Evolutionary conservation across 192 early-diverging fungal species (phyloP), one percentile per base, ranked within the genome.

Genomic region (Coemansia aciculifera): DNA sequence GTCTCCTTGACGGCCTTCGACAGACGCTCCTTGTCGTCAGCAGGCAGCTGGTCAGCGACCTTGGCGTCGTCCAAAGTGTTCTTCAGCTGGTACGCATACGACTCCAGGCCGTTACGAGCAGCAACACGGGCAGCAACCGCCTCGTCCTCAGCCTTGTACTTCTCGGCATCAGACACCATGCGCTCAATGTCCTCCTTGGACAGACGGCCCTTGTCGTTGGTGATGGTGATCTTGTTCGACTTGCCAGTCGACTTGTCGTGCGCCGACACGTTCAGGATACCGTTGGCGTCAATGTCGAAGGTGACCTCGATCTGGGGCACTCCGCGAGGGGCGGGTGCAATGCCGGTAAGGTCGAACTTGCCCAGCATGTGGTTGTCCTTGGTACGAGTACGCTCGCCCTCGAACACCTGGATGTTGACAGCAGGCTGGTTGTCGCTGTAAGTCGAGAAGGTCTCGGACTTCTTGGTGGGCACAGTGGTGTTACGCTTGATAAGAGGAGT

Each of bases 141-240:
- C 86, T 97, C 94, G 87, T 99, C 97, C 86, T 99, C 95, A 69
- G 89, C 92, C 89, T 93, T 93, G 91, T 91, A 94, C 88, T 95
- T 94, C 78, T 95, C 94, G 74, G 94, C 94, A 44, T 98, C 94
- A 64, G 75, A 66, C 48, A 98, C 92, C 94, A 97, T 96, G 77
- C 95, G 94, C 84, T 99, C 95, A 75, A 99, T 98, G 73, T 98
- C 95, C 78, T 98, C 97, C 90, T 98, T 95, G 69, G 94, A 91
- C 64, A 99, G 89, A 77, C 94, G 92, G 65, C 95, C 95, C 90
- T 97, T 96, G 89, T 97, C 95, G 89, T 96, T 95, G 87, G 95
- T 96, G 88, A 99, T 96, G 84, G 95, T 97, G 84, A 97, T 97
- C 89, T 94, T 97, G 89, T 95, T 94, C 74, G 91, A 89, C 73